Evolutionary conservation across 164 flowering plant genomes (phyloP).

Genomic region (Aristolochia californica): DNA sequence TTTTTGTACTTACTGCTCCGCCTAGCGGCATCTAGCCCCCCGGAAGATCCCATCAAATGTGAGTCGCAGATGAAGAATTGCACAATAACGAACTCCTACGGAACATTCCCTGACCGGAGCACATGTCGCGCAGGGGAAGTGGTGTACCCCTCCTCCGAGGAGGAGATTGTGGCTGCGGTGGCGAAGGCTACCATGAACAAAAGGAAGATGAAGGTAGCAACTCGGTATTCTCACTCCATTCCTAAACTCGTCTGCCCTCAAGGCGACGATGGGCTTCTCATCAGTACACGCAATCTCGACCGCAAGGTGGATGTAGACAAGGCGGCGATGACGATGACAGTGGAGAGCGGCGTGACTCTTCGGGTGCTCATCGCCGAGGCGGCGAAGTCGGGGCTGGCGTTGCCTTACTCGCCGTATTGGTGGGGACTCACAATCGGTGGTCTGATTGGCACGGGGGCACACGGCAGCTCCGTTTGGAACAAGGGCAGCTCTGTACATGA

Average conservation of each 20-base stretch:
- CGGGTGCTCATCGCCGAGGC: slow-evolving; percentile 42
- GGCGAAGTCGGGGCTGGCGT: slow-evolving; percentile 41
- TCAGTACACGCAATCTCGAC: slow-evolving; percentile 52
- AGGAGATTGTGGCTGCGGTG: slow-evolving; percentile 38
- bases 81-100: slow-evolving; percentile 66
- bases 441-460: slow-evolving; percentile 57
- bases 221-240: slow-evolving; percentile 49
- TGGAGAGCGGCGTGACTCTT: slow-evolving; percentile 51
- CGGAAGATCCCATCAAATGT: slow-evolving; percentile 54
- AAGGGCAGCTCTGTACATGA: slow-evolving; percentile 64
- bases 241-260: slow-evolving; percentile 59
- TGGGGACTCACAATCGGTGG: slow-evolving; percentile 78
- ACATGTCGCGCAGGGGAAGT: slow-evolving; percentile 37
- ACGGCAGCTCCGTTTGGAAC: slow-evolving; percentile 70
- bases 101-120: slow-evolving; percentile 55
- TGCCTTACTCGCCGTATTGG: slow-evolving; percentile 71
- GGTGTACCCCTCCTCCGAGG: slow-evolving; percentile 43
- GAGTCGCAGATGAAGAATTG: slow-evolving; percentile 26
- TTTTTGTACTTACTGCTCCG: slow-evolving; percentile 8
- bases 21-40: slow-evolving; percentile 30
- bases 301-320: slow-evolving; percentile 18
- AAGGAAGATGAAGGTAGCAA: slow-evolving; percentile 50
- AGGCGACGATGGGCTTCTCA: slow-evolving; percentile 40
- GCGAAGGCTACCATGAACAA: slow-evolving; percentile 31
- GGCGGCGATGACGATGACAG: slow-evolving; percentile 27